Percentiles rank a stretch among this genome's conserved stretches.
Conservation (phyloP, 2,329 filamentous ascomycete species). For the Blumeriella jaapii region DNA sequence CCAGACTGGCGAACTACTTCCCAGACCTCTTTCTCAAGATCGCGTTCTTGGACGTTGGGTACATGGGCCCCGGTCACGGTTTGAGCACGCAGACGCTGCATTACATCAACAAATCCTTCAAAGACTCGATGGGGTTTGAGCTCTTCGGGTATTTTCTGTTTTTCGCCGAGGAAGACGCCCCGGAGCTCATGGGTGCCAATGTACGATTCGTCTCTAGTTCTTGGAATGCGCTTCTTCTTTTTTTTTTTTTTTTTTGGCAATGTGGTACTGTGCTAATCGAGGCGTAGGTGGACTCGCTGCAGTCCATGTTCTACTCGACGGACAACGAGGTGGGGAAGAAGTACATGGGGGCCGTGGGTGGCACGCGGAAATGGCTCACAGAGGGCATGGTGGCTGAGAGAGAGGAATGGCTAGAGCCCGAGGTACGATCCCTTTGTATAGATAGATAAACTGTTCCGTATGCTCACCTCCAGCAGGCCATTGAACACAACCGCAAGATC, state of each 20-base stretch:
- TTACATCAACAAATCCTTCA: conserved; percentile 8
- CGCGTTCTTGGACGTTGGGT: conserved; percentile 15
- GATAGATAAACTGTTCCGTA: not conserved
- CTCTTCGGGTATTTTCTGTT: conserved; percentile 18
- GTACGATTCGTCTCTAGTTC: conserved; percentile 7
- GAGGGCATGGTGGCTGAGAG: conserved; percentile 6
- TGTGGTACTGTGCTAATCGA: not conserved
- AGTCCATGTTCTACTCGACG: conserved; percentile 10
- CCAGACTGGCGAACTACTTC: conserved; percentile 13
- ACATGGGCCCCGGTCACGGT: conserved; percentile 7
- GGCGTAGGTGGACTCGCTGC: conserved; percentile 4
- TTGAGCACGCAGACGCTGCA: conserved; percentile 9
- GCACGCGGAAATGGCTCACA: conserved; percentile 12
- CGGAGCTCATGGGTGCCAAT: conserved; percentile 11
- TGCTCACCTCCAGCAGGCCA: conserved; percentile 3
- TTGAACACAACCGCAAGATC: conserved; percentile 5
- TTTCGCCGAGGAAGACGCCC: conserved; percentile 15
- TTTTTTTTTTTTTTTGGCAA: not conserved
- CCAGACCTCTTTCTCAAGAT: conserved; percentile 10
- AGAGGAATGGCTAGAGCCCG: conserved; percentile 6
- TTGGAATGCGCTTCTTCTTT: too few relatives aligned
- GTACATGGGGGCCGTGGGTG: conserved; percentile 14
- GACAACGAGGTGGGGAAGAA: conserved; percentile 13
- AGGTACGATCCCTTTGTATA: conserved; percentile 4
- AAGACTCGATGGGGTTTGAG: conserved; percentile 10